Conservation (phyloP, 306 rosid genomes). For the Urtica urens region DNA sequence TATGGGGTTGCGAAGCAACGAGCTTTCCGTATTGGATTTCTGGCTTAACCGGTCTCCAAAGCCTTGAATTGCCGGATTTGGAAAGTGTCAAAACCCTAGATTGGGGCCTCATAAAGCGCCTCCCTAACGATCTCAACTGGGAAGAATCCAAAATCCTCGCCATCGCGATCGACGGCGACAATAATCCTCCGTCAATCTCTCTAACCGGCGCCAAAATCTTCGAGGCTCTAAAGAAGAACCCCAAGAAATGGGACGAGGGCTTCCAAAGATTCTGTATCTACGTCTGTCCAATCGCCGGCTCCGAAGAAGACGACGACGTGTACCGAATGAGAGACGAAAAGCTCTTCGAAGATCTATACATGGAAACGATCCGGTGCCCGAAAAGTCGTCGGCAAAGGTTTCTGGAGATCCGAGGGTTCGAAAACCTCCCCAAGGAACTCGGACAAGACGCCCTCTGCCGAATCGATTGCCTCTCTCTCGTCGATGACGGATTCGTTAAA, state of each 20-base stretch:
- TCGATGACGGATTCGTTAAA: constrained; percentile 6
- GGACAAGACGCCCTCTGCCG: constrained; percentile 1
- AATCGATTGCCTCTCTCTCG: constrained; percentile 8
- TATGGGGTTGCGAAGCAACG: constrained; percentile 5
- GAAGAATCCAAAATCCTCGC: constrained; percentile 5
- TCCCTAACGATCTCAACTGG: constrained; percentile 22
- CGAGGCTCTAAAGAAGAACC: not conserved
- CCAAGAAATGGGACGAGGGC: not conserved
- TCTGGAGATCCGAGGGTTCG: constrained; percentile 12
- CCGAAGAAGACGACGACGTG: constrained; percentile 10
- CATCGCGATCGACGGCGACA: no score
- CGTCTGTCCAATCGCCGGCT: constrained; percentile 2
- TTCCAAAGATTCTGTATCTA: not conserved
- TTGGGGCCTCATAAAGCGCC: constrained; percentile 4
- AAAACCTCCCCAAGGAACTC: not conserved
- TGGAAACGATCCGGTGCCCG: not conserved
- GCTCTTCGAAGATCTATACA: not conserved
- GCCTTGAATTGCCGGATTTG: constrained; percentile 11
- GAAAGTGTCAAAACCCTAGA: not conserved
- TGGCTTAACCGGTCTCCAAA: constrained; percentile 1
- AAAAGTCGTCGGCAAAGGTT: not conserved
- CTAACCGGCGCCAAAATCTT: not conserved
- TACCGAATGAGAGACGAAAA: not conserved
- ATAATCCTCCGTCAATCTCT: constrained; percentile 1
- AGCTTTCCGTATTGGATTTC: constrained; percentile 13